Conservation (phyloP, 805 yeast genomes). For the Yamadazyma laniorum region DNA sequence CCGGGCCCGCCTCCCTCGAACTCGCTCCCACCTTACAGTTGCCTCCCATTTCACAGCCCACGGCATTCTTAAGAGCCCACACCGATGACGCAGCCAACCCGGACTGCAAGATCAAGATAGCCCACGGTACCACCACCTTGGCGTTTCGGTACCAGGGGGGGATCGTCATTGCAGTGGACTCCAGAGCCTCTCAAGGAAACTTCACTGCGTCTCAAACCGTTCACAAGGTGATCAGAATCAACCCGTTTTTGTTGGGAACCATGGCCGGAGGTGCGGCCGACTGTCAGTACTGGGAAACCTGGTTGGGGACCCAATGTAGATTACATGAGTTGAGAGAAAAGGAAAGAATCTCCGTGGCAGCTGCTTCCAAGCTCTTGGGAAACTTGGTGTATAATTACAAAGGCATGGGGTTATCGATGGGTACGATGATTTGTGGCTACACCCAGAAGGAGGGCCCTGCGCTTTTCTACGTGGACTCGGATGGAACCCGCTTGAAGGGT, state of each 20-base stretch:
- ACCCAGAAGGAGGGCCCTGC: conserved; percentile 95
- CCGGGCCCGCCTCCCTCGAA: conserved; percentile 20
- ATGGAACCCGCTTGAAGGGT: conserved; percentile 93
- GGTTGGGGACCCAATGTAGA: conserved; percentile 97
- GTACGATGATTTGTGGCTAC: conserved; percentile 98
- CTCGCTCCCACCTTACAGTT: conserved; percentile 63
- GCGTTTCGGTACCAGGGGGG: conserved; percentile 97
- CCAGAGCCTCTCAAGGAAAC: conserved; percentile 96
- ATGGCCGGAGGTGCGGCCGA: conserved; percentile 99
- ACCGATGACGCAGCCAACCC: conserved; percentile 93
- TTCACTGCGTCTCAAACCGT: conserved; percentile 99
- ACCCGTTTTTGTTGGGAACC: conserved; percentile 91
- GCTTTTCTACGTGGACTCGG: conserved; percentile 93
- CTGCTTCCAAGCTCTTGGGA: conserved; percentile 90
- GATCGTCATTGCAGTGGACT: conserved; percentile 93
- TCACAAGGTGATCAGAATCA: conserved; percentile 94
- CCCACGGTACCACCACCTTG: conserved; percentile 98
- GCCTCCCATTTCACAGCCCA: conserved; percentile 86
- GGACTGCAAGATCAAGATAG: conserved; percentile 92
- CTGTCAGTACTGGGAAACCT: conserved; percentile 98
- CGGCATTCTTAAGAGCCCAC: conserved; percentile 94
- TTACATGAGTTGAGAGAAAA: conserved; percentile 92
- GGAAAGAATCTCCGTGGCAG: conserved; percentile 92
- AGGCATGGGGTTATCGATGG: conserved; percentile 99
- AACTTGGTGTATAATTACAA: conserved; percentile 91